Conservation (phyloP, 331 rosid genomes). For the Phaseolus coccineus region DNA sequence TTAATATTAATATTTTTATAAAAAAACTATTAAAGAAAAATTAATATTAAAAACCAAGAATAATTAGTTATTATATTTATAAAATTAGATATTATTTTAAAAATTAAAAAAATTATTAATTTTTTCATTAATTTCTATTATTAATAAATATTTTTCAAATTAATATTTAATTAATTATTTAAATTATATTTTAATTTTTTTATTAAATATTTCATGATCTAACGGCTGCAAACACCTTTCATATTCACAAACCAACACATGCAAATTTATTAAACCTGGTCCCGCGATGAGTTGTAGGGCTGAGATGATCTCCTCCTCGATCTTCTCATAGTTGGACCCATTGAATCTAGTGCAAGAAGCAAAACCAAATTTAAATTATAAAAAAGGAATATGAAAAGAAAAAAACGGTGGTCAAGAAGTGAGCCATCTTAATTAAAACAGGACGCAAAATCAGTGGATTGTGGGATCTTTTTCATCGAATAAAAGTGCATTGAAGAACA, state of each 20-base stretch:
- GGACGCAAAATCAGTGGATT: neutral
- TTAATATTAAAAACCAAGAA: no score
- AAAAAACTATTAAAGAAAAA: no score
- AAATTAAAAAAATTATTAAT: no score
- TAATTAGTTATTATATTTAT: no score
- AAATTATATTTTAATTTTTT: no score
- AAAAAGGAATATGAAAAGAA: neutral
- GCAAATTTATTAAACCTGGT: constrained; percentile 42
- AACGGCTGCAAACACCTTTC: neutral
- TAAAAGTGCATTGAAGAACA: neutral
- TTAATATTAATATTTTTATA: no score
- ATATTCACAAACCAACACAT: neutral
- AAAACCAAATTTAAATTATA: neutral
- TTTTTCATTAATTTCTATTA: no score
- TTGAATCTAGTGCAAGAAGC: constrained; percentile 20
- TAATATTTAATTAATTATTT: no score
- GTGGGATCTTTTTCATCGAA: constrained; percentile 13
- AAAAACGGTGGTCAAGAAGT: neutral
- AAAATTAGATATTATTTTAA: no score
- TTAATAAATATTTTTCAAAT: no score
- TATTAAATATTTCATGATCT: neutral
- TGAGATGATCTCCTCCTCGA: constrained; percentile 41
- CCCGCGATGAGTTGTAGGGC: constrained; percentile 37
- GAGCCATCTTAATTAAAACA: neutral
- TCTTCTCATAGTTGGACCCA: constrained; percentile 44